phyloP scores from a whole-genome alignment of 345 rosid genomes.

The Corymbia maculata region DNA sequence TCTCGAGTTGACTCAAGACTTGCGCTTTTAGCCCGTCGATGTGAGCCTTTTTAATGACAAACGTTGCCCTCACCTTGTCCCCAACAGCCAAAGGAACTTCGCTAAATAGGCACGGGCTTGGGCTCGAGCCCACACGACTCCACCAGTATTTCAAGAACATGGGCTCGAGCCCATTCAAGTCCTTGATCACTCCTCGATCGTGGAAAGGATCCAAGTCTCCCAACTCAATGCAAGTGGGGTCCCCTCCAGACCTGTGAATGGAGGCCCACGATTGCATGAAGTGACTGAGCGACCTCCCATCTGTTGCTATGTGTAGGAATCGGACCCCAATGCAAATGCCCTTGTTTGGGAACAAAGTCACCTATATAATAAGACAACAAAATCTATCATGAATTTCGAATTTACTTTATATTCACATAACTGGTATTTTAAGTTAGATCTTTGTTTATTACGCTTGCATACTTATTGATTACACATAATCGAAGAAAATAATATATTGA shows the following conservation, averaged over 20 bases:
- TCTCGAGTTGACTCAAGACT: neutral
- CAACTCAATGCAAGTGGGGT: neutral
- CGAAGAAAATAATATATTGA: too few relatives aligned
- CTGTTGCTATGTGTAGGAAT: constrained; percentile 19
- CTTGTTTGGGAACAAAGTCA: constrained; percentile 23
- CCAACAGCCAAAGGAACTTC: neutral
- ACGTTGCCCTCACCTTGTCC: constrained; percentile 18
- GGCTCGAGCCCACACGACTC: neutral
- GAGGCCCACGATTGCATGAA: constrained; percentile 38
- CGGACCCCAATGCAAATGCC: constrained; percentile 21
- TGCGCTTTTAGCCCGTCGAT: constrained; percentile 8
- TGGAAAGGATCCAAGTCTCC: neutral
- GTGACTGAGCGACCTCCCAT: constrained; percentile 24
- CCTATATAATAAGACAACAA: neutral
- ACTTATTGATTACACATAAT: too few relatives aligned
- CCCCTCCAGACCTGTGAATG: neutral
- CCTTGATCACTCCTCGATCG: constrained; percentile 8
- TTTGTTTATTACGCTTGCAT: neutral
- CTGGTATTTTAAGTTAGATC: neutral
- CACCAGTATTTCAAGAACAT: neutral
- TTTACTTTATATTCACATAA: neutral
- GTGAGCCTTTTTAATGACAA: neutral
- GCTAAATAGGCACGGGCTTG: neutral
- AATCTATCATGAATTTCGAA: neutral
- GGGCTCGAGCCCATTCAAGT: constrained; percentile 5